phyloP scores from a whole-genome alignment of 73 alveolate species.

The Tetrahymena elliotti region DNA sequence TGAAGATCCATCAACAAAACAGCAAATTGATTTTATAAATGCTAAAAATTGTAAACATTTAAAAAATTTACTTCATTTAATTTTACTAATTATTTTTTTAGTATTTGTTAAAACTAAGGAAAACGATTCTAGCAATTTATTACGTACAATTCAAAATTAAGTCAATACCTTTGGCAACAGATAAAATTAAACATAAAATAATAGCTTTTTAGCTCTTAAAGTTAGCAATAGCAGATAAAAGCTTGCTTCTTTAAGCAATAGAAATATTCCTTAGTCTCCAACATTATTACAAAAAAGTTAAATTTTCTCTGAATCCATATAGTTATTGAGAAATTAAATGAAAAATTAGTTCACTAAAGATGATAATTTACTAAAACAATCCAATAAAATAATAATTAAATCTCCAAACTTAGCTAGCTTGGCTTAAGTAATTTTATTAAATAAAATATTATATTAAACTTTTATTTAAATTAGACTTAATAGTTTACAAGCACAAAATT shows the following conservation, averaged over 20 bases:
- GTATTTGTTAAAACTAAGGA: not conserved
- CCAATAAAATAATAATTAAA: not conserved
- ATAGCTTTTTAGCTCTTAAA: not conserved
- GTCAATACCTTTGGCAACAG: not conserved
- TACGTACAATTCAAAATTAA: not conserved
- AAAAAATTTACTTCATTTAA: not conserved
- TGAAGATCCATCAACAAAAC: not conserved
- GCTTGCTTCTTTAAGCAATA: not conserved
- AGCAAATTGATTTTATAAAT: not conserved
- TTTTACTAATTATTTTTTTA: not conserved
- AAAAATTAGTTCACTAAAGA: not conserved
- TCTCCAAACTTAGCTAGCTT: not conserved
- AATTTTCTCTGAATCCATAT: not conserved
- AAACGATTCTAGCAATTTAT: not conserved
- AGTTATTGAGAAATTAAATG: not conserved
- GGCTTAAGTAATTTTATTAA: not conserved
- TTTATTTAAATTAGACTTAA: not conserved
- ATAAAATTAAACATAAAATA: not conserved
- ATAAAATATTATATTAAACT: not conserved
- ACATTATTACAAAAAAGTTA: not conserved
- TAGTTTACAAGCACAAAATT: not conserved
- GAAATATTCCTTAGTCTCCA: not conserved
- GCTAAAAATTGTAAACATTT: not conserved
- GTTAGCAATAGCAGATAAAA: not conserved
- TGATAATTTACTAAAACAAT: not conserved